A percentile compares a stretch with the other conserved stretches of the same genome.
Conservation (phyloP, 192 early-diverging fungal species). For the Oehlia diaphana region DNA sequence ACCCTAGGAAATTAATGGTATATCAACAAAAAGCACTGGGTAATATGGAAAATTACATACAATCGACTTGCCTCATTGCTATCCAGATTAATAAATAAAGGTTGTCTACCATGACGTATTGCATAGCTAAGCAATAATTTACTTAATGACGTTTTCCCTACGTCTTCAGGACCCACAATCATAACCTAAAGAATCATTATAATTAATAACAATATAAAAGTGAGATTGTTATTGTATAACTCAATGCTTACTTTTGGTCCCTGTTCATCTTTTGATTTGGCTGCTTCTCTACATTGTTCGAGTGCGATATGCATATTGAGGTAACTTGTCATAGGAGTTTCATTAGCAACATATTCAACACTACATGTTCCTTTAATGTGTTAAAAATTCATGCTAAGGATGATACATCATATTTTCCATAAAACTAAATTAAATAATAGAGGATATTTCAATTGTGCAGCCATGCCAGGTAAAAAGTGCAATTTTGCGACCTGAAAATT, state of each 20-base stretch:
- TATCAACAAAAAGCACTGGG: background rate
- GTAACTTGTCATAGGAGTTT: slow-evolving; percentile 92
- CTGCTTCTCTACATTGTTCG: slow-evolving; percentile 68
- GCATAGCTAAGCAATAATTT: slow-evolving; percentile 91
- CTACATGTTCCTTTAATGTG: slow-evolving; percentile 60
- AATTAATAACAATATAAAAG: background rate
- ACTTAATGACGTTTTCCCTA: slow-evolving; percentile 87
- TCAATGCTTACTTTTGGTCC: slow-evolving; percentile 48
- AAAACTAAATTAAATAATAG: background rate
- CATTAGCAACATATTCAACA: slow-evolving; percentile 88
- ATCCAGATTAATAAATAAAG: slow-evolving; percentile 87
- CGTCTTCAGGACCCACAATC: slow-evolving; percentile 88
- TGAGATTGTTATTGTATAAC: background rate
- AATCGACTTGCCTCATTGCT: slow-evolving; percentile 59
- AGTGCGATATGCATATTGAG: slow-evolving; percentile 88
- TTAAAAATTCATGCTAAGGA: slow-evolving; percentile 17
- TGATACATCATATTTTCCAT: background rate
- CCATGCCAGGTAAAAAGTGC: slow-evolving; percentile 94
- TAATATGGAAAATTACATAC: background rate
- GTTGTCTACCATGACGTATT: slow-evolving; percentile 65
- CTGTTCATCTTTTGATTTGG: slow-evolving; percentile 39
- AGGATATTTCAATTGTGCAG: slow-evolving; percentile 64
- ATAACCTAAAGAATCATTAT: slow-evolving; percentile 55
- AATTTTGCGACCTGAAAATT: slow-evolving; percentile 81
- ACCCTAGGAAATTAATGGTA: slow-evolving; percentile 46